These are phyloP conservation scores for Striga asiatica DNA, from an alignment of 257 asterid genomes.

Conservation along the genomic window DNA sequence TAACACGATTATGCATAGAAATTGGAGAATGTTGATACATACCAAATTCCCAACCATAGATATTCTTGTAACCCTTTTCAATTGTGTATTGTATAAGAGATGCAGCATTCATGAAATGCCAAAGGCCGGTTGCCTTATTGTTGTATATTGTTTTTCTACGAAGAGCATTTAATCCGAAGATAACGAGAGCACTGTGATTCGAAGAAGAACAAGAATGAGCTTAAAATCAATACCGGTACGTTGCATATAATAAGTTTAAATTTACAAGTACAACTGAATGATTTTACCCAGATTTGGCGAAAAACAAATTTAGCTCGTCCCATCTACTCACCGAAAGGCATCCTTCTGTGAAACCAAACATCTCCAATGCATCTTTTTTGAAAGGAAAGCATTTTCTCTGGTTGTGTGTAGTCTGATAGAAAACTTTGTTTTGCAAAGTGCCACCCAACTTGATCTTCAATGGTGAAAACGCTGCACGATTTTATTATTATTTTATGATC, in stretches of 20 bases:
- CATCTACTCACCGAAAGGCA: constrained; percentile 66
- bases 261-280: no score
- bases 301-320: constrained; percentile 54
- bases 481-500: no score
- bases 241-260: no score
- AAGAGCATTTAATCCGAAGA: constrained; percentile 73
- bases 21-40: no score
- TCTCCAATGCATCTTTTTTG: constrained; percentile 12
- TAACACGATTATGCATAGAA: no score
- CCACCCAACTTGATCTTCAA: constrained; percentile 62
- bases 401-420: constrained; percentile 37
- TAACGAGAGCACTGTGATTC: no score
- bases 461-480: constrained; percentile 48
- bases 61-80: constrained; percentile 40
- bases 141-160: constrained; percentile 32
- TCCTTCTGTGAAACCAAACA: constrained; percentile 43
- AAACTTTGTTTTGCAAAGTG: constrained; percentile 51
- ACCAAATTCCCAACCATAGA: constrained; percentile 84
- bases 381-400: constrained; percentile 29
- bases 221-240: no score
- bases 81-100: constrained; percentile 51
- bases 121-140: constrained; percentile 40
- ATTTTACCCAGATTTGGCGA: constrained; percentile 8
- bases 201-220: no score
- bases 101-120: constrained; percentile 57